Conservation (phyloP, 148 eudicot genomes). For the Hydrangea macrophylla region DNA sequence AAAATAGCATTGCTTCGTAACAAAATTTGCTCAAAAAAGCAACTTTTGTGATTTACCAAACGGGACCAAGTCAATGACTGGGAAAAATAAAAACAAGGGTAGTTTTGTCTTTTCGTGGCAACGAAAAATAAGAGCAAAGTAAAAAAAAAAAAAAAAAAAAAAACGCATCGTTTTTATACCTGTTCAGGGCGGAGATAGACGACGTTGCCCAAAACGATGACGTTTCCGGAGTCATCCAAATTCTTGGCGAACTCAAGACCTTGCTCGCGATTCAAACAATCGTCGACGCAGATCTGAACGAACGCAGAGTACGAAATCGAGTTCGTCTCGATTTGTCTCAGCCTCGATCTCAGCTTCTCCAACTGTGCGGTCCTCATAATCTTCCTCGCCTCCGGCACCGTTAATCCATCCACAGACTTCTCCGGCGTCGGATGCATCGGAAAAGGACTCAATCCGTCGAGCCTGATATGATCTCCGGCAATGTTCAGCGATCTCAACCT, state of each 20-base stretch:
- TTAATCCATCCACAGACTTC: constrained; percentile 14
- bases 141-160: no score
- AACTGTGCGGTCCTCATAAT: constrained; percentile 29
- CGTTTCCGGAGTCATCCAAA: constrained; percentile 56
- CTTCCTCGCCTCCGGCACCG: constrained; percentile 44
- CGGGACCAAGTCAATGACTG: no score
- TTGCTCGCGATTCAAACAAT: constrained; percentile 23
- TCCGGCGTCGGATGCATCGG: neutral
- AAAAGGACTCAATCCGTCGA: constrained; percentile 31
- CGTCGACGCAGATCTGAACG: constrained; percentile 32
- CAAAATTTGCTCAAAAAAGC: no score
- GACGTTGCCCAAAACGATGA: constrained; percentile 52
- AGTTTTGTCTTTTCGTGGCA: no score
- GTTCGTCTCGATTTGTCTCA: constrained; percentile 28
- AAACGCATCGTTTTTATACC: no score
- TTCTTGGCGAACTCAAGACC: constrained; percentile 52
- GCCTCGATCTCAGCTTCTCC: constrained; percentile 39
- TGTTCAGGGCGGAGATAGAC: constrained; percentile 64
- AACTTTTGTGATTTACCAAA: no score
- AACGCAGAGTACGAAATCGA: constrained; percentile 42
- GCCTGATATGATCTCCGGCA: constrained; percentile 22
- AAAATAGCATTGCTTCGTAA: no score
- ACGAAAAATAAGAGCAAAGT: no score
- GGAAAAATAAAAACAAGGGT: no score
- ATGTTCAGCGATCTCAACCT: constrained; percentile 28